These are phyloP conservation scores for Hyaloscypha variabilis DNA, from an alignment of 495 filamentous ascomycete genomes.

Conservation along the genomic window DNA sequence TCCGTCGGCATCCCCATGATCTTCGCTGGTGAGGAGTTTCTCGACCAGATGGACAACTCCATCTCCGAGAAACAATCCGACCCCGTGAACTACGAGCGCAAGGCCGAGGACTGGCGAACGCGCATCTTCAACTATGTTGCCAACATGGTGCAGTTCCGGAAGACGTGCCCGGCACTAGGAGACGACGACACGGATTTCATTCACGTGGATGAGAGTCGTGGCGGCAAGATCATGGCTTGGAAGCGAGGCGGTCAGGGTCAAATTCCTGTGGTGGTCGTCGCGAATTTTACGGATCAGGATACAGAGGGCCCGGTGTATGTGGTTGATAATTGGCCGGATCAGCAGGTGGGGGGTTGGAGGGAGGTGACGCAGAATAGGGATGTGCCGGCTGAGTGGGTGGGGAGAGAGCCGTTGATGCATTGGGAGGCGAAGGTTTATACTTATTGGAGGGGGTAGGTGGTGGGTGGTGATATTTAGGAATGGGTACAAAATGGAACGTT, in stretches of 20 bases:
- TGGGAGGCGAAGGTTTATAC: constrained; percentile 40
- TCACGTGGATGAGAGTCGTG: constrained; percentile 33
- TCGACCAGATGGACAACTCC: constrained; percentile 34
- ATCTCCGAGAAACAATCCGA: constrained; percentile 36
- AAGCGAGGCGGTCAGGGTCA: constrained; percentile 23
- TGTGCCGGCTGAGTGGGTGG: constrained; percentile 36
- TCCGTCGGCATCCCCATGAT: constrained; percentile 41
- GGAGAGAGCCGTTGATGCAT: constrained; percentile 32
- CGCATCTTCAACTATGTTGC: constrained; percentile 35
- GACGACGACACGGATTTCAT: constrained; percentile 36
- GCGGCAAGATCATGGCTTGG: constrained; percentile 37
- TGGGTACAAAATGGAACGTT: no score
- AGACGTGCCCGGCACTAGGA: constrained; percentile 32
- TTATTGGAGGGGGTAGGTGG: constrained; percentile 28
- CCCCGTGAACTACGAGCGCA: constrained; percentile 36
- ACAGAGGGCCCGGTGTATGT: constrained; percentile 33
- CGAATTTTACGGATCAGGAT: constrained; percentile 36
- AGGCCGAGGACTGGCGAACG: constrained; percentile 34
- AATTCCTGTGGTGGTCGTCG: constrained; percentile 33
- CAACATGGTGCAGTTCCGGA: constrained; percentile 29
- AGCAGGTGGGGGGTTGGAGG: constrained; percentile 30
- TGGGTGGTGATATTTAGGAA: no score
- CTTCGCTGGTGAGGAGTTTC: constrained; percentile 40
- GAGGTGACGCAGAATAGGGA: constrained; percentile 33
- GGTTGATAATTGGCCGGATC: constrained; percentile 32